Evolutionary conservation across 75 land plant genomes (phyloP), one percentile per base, ranked within the genome.

Genomic region (Pseudotsuga menziesii): DNA sequence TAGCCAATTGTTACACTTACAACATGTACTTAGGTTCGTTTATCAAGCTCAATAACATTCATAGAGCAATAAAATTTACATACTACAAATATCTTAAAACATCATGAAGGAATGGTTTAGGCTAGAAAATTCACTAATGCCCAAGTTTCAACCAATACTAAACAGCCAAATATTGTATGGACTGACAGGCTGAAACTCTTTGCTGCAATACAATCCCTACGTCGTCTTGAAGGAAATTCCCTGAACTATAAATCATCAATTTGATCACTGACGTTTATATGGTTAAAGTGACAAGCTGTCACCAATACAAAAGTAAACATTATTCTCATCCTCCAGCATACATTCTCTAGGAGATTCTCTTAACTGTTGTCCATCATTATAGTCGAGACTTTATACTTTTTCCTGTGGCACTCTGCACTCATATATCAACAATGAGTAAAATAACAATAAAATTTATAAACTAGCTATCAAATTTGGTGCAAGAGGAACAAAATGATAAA

Each of bases 341-440:
- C 52, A 69, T 16, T 69, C 41, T 32, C 19, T 5, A 35, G 0
- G 5, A 32, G 39, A 48, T 17, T 64, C 69, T 17, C 19, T 36
- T 6, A 29, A 17, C 20, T 4, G 19, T 64, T n/a, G 72, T 9
- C 13, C 72, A 36, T n/a, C 8, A 20, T 69, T 69, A 69, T 41
- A 69, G 3, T 20, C 72, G 72, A 8, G 72, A 69, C 52, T 41
- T 69, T 23, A 69, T 23, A 69, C 52, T n/a, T 41, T 69, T 69
- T 36, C n/a, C 72, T 44, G 25, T 52, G 44, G 52, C 39, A n/a
- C 72, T 69, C 72, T 69, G 61, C 61, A 60, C 20, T 60, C 61
- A 20, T 60, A 20, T 60, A 19, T 20, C 22, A 60, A 60, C 19
- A 26, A 48, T 20, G 8, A 41, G 26, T 25, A 16, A 55, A 11